phyloP scores from a whole-genome alignment of 192 early-diverging fungal species.

The Radiomyces spectabilis region DNA sequence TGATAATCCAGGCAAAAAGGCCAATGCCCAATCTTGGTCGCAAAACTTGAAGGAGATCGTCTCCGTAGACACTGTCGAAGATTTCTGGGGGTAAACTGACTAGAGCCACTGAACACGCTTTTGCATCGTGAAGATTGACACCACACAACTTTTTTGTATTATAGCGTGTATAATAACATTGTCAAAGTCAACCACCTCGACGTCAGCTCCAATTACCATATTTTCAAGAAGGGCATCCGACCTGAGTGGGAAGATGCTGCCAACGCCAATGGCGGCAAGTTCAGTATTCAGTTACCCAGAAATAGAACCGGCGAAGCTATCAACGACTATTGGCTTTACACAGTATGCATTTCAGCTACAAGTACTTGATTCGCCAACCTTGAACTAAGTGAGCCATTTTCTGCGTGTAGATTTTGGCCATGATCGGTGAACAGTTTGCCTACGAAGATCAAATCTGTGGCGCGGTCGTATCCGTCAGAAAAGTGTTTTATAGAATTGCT shows the following conservation, averaged over 20 bases:
- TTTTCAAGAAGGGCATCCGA: slow-evolving; percentile 88
- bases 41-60: slow-evolving; percentile 84
- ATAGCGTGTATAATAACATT: slow-evolving; percentile 81
- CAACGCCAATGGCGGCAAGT: slow-evolving; percentile 90
- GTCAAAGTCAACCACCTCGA: slow-evolving; percentile 64
- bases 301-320: slow-evolving; percentile 64
- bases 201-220: slow-evolving; percentile 82
- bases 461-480: slow-evolving; percentile 80
- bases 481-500: slow-evolving; percentile 73
- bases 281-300: slow-evolving; percentile 69
- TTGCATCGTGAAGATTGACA: too few species aligned
- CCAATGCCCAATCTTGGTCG: slow-evolving; percentile 72
- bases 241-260: slow-evolving; percentile 93
- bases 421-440: slow-evolving; percentile 83
- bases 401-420: slow-evolving; percentile 63
- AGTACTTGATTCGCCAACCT: too few species aligned
- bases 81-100: slow-evolving; percentile 89
- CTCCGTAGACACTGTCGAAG: slow-evolving; percentile 89
- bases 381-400: slow-evolving; percentile 8
- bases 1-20: slow-evolving; percentile 77
- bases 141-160: not conserved
- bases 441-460: slow-evolving; percentile 79
- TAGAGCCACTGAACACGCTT: too few species aligned
- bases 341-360: slow-evolving; percentile 56
- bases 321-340: slow-evolving; percentile 82